These are phyloP conservation scores for Ganoderma sp. DNA, from an alignment of 1,284 basidiomycete species.

Conservation along the genomic window DNA sequence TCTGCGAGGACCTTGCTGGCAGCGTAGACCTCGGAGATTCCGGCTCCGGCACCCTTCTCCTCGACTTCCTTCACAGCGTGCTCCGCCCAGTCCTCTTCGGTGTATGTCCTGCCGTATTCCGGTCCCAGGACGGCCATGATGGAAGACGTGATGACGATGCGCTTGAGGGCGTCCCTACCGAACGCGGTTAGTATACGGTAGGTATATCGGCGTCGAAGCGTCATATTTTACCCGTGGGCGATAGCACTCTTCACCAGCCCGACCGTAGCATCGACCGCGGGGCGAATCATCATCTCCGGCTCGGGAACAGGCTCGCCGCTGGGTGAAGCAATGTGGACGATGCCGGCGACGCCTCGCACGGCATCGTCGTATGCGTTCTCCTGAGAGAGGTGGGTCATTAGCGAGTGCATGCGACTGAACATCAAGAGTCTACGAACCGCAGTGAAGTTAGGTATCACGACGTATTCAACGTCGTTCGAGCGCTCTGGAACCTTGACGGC, in stretches of 20 bases:
- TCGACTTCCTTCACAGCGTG: slow-evolving; percentile 55
- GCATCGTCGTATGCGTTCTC: slow-evolving; percentile 28
- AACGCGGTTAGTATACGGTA: not conserved
- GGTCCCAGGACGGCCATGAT: slow-evolving; percentile 54
- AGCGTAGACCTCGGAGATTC: slow-evolving; percentile 51
- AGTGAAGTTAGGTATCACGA: slow-evolving; percentile 60
- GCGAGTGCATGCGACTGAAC: not conserved
- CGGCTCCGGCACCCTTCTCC: slow-evolving; percentile 56
- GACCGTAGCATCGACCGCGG: slow-evolving; percentile 13
- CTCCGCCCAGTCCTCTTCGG: slow-evolving; percentile 70
- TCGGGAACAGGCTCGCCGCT: slow-evolving; percentile 43
- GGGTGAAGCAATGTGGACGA: slow-evolving; percentile 54
- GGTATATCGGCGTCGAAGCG: not conserved
- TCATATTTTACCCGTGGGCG: not conserved
- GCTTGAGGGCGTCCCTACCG: slow-evolving; percentile 19
- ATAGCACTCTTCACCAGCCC: slow-evolving; percentile 11
- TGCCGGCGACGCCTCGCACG: slow-evolving; percentile 30
- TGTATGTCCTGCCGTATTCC: slow-evolving; percentile 36
- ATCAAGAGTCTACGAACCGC: slow-evolving; percentile 41
- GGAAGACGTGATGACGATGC: slow-evolving; percentile 67
- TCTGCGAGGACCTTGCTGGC: slow-evolving; percentile 76
- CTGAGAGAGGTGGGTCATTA: slow-evolving; percentile 2
- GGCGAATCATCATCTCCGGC: slow-evolving; percentile 36
- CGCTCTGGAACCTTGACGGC: slow-evolving; percentile 52
- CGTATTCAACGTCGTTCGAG: slow-evolving; percentile 46